phyloP scores from a whole-genome alignment of 2,329 filamentous ascomycete species.

The Emmonsiellopsis sp. region DNA sequence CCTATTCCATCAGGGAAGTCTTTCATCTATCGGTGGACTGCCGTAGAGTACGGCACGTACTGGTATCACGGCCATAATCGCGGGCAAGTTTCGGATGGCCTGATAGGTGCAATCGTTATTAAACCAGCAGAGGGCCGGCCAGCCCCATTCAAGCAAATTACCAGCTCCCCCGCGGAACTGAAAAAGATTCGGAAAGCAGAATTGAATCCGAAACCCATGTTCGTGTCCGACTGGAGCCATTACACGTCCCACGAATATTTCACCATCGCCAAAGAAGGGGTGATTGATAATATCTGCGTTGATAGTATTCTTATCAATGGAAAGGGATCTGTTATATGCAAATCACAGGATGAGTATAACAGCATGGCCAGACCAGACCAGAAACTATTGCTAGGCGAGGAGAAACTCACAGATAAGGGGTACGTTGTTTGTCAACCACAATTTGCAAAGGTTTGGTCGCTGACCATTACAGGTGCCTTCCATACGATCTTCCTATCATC shows the following conservation, averaged over 20 bases:
- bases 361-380: constrained; percentile 16
- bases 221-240: constrained; percentile 47
- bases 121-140: constrained; percentile 21
- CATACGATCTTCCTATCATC: not conserved
- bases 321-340: constrained; percentile 47
- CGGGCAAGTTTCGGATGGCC: constrained; percentile 48
- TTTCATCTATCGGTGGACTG: constrained; percentile 26
- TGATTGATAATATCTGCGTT: constrained; percentile 42
- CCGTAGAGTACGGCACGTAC: constrained; percentile 27
- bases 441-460: not conserved
- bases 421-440: constrained; percentile 7
- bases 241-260: constrained; percentile 37
- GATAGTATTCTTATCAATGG: constrained; percentile 55
- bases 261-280: constrained; percentile 12
- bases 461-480: constrained; percentile 5
- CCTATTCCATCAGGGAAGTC: constrained; percentile 14
- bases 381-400: constrained; percentile 14
- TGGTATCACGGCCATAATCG: constrained; percentile 33
- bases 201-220: constrained; percentile 32
- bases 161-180: constrained; percentile 24
- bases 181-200: constrained; percentile 40
- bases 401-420: constrained; percentile 25
- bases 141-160: constrained; percentile 42
- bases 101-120: constrained; percentile 46
- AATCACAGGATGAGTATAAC: constrained; percentile 36